phyloP scores from a whole-genome alignment of 352 stramenopile species.

The Detonula confervacea region DNA sequence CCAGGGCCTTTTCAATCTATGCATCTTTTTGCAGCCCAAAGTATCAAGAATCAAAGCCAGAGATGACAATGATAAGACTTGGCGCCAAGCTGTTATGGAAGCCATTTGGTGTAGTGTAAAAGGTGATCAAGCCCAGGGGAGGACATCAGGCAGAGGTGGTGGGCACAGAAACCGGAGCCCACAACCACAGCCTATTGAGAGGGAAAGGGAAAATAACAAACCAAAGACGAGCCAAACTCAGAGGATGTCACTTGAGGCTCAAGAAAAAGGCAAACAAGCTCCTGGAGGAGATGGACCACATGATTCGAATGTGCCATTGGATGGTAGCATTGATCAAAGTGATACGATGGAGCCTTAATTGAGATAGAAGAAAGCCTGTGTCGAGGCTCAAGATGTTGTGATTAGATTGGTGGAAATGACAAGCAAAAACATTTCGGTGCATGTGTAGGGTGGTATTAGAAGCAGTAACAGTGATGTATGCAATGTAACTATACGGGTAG shows the following conservation, averaged over 20 bases:
- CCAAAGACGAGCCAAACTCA: background rate
- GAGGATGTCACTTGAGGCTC: background rate
- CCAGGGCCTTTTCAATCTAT: slow-evolving; percentile 21
- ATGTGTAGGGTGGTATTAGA: no score
- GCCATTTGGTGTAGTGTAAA: slow-evolving; percentile 4
- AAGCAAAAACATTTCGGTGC: no score
- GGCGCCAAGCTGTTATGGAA: background rate
- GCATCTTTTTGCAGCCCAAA: slow-evolving; percentile 14
- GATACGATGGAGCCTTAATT: background rate
- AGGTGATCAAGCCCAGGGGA: slow-evolving; percentile 7
- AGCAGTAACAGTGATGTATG: no score
- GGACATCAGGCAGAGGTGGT: background rate
- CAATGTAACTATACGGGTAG: no score
- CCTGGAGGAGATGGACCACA: background rate
- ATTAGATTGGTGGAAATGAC: no score
- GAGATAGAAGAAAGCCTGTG: background rate
- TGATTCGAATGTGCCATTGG: background rate
- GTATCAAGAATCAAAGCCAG: background rate
- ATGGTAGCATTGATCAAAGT: background rate
- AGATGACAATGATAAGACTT: background rate
- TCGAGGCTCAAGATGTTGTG: background rate
- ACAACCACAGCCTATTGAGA: background rate
- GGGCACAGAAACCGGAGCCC: background rate
- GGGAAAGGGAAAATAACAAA: background rate
- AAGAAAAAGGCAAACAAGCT: background rate